Conservation (phyloP, 805 yeast genomes). For the Nakazawaea holstii region DNA sequence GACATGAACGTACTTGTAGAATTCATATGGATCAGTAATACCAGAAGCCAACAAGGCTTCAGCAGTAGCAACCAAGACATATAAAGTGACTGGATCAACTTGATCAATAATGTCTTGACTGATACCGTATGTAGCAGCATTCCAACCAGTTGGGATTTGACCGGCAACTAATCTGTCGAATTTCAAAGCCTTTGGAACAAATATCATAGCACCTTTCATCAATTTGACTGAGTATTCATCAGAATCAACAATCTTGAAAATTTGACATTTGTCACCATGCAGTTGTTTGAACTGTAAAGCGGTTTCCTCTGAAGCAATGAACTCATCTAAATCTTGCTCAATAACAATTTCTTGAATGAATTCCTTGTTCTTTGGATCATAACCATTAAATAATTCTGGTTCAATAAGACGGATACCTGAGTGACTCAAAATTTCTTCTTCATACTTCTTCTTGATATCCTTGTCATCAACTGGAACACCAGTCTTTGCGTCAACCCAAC, state of each 20-base stretch:
- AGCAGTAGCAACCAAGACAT: conserved; percentile 86
- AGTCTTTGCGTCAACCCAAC: conserved; percentile 97
- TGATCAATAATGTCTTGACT: conserved; percentile 88
- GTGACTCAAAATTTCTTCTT: conserved; percentile 81
- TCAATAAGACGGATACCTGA: conserved; percentile 96
- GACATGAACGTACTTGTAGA: conserved; percentile 96
- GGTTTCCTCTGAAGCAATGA: conserved; percentile 90
- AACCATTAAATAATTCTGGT: conserved; percentile 90
- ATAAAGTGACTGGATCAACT: conserved; percentile 95
- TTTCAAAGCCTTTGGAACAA: conserved; percentile 80
- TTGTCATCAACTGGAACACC: conserved; percentile 90
- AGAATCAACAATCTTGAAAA: conserved; percentile 79
- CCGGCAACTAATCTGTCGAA: conserved; percentile 78
- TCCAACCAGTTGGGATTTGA: conserved; percentile 99
- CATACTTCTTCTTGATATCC: conserved; percentile 90
- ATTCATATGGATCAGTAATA: conserved; percentile 97
- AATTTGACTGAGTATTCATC: conserved; percentile 91
- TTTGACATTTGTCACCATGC: conserved; percentile 92
- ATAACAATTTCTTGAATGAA: conserved; percentile 93
- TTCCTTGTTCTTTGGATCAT: conserved; percentile 91
- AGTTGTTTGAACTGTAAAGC: conserved; percentile 91
- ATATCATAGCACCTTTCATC: conserved; percentile 88
- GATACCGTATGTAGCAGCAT: conserved; percentile 91
- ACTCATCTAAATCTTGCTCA: conserved; percentile 94
- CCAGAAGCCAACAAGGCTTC: conserved; percentile 94